Conservation (phyloP, 257 asterid species). For the Solanum peruvianum region DNA sequence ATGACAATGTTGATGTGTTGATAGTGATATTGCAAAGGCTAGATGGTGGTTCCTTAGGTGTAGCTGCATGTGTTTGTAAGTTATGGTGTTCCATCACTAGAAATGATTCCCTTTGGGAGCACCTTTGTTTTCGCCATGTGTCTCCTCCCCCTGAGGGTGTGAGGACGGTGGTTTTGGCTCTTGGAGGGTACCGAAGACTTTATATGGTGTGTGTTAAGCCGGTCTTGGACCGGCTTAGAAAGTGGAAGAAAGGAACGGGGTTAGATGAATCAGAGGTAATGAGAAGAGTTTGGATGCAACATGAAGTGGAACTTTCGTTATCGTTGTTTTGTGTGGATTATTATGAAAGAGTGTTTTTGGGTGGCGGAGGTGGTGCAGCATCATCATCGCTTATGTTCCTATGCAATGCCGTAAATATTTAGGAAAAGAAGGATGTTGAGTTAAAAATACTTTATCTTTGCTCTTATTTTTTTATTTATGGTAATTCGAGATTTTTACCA, state of each 20-base stretch:
- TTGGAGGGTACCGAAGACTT: slow-evolving; percentile 70
- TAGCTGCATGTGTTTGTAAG: slow-evolving; percentile 74
- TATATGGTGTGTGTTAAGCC: slow-evolving; percentile 70
- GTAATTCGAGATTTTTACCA: neutral
- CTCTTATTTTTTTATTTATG: neutral
- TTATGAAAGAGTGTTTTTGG: slow-evolving; percentile 57
- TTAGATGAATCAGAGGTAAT: slow-evolving; percentile 12
- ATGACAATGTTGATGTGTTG: slow-evolving; percentile 57
- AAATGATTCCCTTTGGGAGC: slow-evolving; percentile 76
- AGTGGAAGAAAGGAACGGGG: neutral
- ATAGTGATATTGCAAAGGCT: slow-evolving; percentile 62
- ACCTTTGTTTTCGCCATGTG: slow-evolving; percentile 68
- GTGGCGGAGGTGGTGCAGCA: neutral
- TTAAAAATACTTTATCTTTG: neutral
- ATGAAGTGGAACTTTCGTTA: slow-evolving; percentile 67
- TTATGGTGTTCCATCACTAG: slow-evolving; percentile 54
- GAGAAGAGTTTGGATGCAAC: slow-evolving; percentile 43
- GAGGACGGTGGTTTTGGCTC: slow-evolving; percentile 52
- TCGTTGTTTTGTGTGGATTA: slow-evolving; percentile 79
- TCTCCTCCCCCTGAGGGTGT: slow-evolving; percentile 51
- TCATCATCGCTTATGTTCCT: slow-evolving; percentile 62
- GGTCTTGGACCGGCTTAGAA: slow-evolving; percentile 35
- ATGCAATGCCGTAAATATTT: slow-evolving; percentile 57
- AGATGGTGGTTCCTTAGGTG: slow-evolving; percentile 57
- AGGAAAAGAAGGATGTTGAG: neutral